These are phyloP conservation scores for Metschnikowia lunata DNA, from an alignment of 805 yeast species.

Conservation along the genomic window DNA sequence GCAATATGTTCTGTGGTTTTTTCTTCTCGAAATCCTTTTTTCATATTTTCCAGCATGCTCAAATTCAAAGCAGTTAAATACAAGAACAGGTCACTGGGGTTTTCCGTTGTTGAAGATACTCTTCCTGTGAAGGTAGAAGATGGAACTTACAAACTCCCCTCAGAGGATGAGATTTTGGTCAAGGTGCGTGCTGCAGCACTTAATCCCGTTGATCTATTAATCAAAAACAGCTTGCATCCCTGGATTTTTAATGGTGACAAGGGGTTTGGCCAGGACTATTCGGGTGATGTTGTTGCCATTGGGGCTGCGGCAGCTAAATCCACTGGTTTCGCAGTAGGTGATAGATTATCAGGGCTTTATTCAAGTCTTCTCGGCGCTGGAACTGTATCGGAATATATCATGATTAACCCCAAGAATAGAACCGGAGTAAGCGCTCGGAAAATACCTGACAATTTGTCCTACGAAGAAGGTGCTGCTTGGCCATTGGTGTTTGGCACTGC, in stretches of 20 bases:
- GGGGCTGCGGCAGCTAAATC: constrained; percentile 23
- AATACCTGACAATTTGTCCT: constrained; percentile 41
- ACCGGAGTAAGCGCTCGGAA: constrained; percentile 34
- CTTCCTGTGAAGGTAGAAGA: constrained; percentile 10
- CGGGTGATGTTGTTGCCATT: constrained; percentile 28
- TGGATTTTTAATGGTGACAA: constrained; percentile 13
- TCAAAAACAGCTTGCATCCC: constrained; percentile 17
- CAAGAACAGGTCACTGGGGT: constrained; percentile 12
- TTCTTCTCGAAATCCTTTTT: not conserved
- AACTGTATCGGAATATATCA: constrained; percentile 44
- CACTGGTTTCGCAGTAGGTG: constrained; percentile 24
- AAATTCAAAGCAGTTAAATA: constrained; percentile 22
- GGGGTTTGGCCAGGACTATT: constrained; percentile 31
- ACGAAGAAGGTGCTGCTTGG: constrained; percentile 56
- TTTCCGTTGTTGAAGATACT: constrained; percentile 10
- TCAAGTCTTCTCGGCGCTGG: constrained; percentile 28
- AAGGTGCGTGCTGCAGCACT: constrained; percentile 31
- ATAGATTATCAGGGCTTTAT: constrained; percentile 27
- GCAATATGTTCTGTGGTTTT: not conserved
- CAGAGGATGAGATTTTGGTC: constrained; percentile 22
- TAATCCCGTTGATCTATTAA: constrained; percentile 30
- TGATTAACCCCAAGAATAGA: constrained; percentile 30
- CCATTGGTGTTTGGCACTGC: constrained; percentile 69
- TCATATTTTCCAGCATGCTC: constrained; percentile 8
- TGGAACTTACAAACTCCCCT: constrained; percentile 11